Base-by-base conservation (phyloP, 2,329 filamentous ascomycete genomes). In the Botrytis byssoidea region DNA sequence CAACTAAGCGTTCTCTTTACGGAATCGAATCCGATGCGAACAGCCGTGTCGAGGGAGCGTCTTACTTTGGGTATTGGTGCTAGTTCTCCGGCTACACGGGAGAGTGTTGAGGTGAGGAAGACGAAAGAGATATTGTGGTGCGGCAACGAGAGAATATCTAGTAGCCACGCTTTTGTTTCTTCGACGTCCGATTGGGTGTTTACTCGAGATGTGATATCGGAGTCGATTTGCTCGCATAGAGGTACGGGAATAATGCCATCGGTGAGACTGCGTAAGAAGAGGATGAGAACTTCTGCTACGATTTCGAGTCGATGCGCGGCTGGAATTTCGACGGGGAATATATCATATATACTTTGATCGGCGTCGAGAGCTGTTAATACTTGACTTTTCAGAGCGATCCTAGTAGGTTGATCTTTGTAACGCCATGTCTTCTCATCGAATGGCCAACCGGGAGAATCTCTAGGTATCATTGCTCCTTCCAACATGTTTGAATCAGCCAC, bases 41-140 rank as follows among this genome's bases (percentile, higher is more conserved):
- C 75, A 7, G 73, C 74, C 4, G 69, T 74, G 14, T 63, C 73
- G 20, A 73, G 57, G 29, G 61, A 69, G 14, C 73, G 73, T 44
- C 74, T 72, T 14, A 71, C 69, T 61, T 78, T 80, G 0, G 78
- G 79, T 0, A 84, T 79, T 0, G 85, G 84, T 2, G 83, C 83
- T 10, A 90, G 82, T 78, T 91, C 89, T 48, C 84, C 84, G 42
- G 86, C 83, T 55, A 92, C 85, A 18, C 87, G 85, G 35, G 86
- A 86, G 18, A 98, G 86, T 83, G 94, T 95, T 14, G 93, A 90
- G 0, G 92, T 93, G 25, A 98, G 84, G 76, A 98, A 94, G 3
- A 97, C 92, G 79, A 98, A 97, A 0, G 92, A 92, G 72, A 97
- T 95, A 80, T 94, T 96, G 83, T 97, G 92, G 68, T 91, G 91